A percentile compares a stretch with the other conserved stretches of the same genome.
Conservation (phyloP, 495 filamentous ascomycete genomes). For the Hypomontagnella monticulosa region DNA sequence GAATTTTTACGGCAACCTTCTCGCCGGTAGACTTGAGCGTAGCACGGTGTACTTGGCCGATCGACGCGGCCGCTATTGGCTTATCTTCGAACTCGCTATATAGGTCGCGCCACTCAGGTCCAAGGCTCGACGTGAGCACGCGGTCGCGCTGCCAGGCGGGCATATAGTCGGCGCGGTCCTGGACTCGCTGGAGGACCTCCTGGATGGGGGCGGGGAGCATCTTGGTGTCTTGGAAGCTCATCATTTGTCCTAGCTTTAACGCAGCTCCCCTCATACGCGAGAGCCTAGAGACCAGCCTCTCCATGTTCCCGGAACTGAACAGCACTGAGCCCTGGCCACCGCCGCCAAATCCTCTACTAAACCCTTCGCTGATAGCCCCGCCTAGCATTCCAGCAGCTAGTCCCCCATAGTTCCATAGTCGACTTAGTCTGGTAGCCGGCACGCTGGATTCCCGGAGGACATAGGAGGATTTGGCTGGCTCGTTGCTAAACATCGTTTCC, state of each 20-base stretch:
- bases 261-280: slow-evolving; percentile 98
- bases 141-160: slow-evolving; percentile 88
- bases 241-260: slow-evolving; percentile 96
- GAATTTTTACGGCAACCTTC: slow-evolving; percentile 91
- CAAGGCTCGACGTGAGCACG: slow-evolving; percentile 81
- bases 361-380: slow-evolving; percentile 84
- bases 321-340: slow-evolving; percentile 76
- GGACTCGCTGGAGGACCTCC: slow-evolving; percentile 89
- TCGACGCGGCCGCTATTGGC: slow-evolving; percentile 96
- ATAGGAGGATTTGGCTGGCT: slow-evolving; percentile 55
- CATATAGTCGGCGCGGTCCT: slow-evolving; percentile 99
- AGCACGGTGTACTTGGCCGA: slow-evolving; percentile 94
- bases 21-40: slow-evolving; percentile 77
- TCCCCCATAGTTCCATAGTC: slow-evolving; percentile 94
- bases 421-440: slow-evolving; percentile 83
- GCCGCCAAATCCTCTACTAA: slow-evolving; percentile 73
- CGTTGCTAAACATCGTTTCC: slow-evolving; percentile 20
- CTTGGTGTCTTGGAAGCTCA: slow-evolving; percentile 97
- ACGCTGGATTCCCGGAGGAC: slow-evolving; percentile 89
- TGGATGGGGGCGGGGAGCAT: slow-evolving; percentile 88
- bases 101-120: slow-evolving; percentile 83
- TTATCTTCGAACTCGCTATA: slow-evolving; percentile 87
- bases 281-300: slow-evolving; percentile 88
- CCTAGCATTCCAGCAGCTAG: slow-evolving; percentile 95
- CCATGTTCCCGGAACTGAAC: slow-evolving; percentile 89